Evolutionary conservation across 1,284 basidiomycete species (phyloP), one percentile per base, ranked within the genome.

Genomic region (Pterula multifida): DNA sequence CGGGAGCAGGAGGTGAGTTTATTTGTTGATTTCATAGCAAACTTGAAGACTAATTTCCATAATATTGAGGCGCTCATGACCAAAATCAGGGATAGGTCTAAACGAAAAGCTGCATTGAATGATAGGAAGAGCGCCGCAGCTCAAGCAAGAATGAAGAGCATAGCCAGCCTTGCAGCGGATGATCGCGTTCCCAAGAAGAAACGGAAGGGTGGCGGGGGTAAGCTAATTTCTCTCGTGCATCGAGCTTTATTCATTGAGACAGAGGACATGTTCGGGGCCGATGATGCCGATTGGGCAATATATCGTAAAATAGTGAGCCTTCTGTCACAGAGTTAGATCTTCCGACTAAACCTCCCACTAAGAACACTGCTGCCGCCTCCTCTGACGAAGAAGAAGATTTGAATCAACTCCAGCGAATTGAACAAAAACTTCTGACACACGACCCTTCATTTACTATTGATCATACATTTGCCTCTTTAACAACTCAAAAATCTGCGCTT

Each of bases 211-310:
- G 80, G 79, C 3, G 78, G 81, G 56, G 88, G 90, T 89, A 45
- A 52, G 77, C 65, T 26, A 47, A 49, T 15, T 51, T 21, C 47
- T 46, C 45, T 26, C 44, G 48, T 23, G 3, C 45, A 21, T 22
- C 24, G 39, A 1, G 0, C 46, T 25, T 49, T 21, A 4, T 26
- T 21, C 0, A 53, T 53, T 51, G 48, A 19, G 11, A 45, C 52
- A 86, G 93, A 98, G 69, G 96, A 98, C 58, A 87, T 76, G 63
- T 99, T 98, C 60, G 94, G 96, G 1, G 86, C 85, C 25, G 87
- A 98, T 57, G 95, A 98, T 61, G 90, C 86, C 15, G 95, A 98
- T 64, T 98, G 96, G 95, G 85, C 85, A 0, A 93, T 98, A 49
- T 98, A 98, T 63, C 89, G 95, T 52, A 94, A 97, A 68, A 95